Evolutionary conservation across 805 yeast genomes (phyloP).

Genomic region (Wickerhamia fluorescens): DNA sequence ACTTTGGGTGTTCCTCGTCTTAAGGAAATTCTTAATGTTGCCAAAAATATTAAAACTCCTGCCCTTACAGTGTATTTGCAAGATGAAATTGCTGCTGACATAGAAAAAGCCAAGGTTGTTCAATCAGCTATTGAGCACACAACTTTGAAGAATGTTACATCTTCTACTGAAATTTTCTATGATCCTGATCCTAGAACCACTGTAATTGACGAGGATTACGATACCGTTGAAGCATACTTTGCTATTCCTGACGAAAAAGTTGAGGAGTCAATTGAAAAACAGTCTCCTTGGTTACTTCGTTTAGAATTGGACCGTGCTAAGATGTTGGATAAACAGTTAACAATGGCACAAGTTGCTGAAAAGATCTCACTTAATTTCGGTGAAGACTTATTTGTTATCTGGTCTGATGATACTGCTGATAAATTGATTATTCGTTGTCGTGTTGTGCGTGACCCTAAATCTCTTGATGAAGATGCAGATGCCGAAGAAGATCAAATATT

Average conservation of each 20-base stretch:
- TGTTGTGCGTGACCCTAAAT: conserved; percentile 93
- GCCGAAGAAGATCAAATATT: conserved; percentile 96
- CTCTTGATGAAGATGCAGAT: conserved; percentile 87
- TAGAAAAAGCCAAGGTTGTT: conserved; percentile 88
- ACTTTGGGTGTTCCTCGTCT: conserved; percentile 97
- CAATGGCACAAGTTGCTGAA: conserved; percentile 97
- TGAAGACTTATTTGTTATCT: conserved; percentile 91
- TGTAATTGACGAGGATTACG: conserved; percentile 94
- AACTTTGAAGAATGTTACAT: conserved; percentile 86
- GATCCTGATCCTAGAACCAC: conserved; percentile 98
- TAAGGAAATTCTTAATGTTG: conserved; percentile 96
- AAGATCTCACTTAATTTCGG: conserved; percentile 89
- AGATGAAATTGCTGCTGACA: conserved; percentile 74
- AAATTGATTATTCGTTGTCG: conserved; percentile 96
- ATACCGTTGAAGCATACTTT: conserved; percentile 94
- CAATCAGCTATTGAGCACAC: conserved; percentile 98
- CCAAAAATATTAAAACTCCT: conserved; percentile 99
- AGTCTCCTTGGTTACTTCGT: conserved; percentile 97
- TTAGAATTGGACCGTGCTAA: conserved; percentile 96
- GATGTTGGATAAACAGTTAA: conserved; percentile 95
- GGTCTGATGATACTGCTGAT: conserved; percentile 99
- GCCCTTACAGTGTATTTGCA: conserved; percentile 90
- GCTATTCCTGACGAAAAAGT: conserved; percentile 97
- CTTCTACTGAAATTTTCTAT: conserved; percentile 94
- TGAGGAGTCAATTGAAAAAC: conserved; percentile 87